phyloP scores from a whole-genome alignment of 1,284 basidiomycete genomes.

The Malassezia cuniculi region DNA sequence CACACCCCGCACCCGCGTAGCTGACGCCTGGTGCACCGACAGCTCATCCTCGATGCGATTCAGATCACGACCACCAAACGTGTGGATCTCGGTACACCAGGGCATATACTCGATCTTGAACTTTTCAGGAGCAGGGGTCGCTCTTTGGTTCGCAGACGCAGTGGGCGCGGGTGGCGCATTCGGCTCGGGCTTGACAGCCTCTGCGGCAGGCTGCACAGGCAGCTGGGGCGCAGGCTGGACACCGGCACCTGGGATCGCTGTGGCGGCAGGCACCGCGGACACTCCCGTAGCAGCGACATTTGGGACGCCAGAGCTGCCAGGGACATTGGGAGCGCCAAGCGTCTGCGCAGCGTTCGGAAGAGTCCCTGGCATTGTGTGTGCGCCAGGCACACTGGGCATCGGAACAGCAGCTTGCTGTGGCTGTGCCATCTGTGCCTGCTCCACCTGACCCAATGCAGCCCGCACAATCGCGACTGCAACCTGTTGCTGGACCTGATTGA shows the following conservation, averaged over 20 bases:
- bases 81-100: conserved; percentile 61
- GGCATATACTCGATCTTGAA: conserved; percentile 85
- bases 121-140: conserved; percentile 43
- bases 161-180: conserved; percentile 11
- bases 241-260: background rate
- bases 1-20: conserved; percentile 53
- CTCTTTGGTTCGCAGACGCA: background rate
- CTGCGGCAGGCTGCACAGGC: conserved; percentile 16
- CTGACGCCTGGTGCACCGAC: conserved; percentile 50
- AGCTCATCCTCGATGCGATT: conserved; percentile 58
- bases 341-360: background rate
- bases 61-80: conserved; percentile 71
- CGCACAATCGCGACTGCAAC: conserved; percentile 5
- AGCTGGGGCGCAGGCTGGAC: conserved; percentile 5
- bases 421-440: background rate
- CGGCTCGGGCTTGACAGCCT: conserved; percentile 14
- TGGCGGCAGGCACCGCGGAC: background rate
- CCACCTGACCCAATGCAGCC: conserved; percentile 1
- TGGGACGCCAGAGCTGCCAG: background rate
- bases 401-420: background rate
- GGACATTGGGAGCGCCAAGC: too few relatives aligned
- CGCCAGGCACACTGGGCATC: background rate
- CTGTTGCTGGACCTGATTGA: conserved; percentile 7
- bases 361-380: background rate
- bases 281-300: background rate